Conservation (phyloP, 345 rosid species). For the Melastoma malabathricum region DNA sequence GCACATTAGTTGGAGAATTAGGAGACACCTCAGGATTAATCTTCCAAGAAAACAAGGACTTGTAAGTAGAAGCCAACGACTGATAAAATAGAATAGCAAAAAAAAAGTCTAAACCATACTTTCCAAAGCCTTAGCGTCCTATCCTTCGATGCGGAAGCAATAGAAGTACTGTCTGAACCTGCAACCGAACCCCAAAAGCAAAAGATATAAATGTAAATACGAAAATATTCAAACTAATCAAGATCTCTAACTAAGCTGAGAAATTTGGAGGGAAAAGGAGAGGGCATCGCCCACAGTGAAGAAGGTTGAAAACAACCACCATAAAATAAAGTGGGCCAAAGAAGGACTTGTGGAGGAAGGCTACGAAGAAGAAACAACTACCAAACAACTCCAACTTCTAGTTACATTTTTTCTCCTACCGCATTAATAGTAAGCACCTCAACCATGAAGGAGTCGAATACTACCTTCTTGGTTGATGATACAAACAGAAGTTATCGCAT, state of each 20-base stretch:
- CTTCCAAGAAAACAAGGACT: slow-evolving; percentile 19
- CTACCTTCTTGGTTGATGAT: slow-evolving; percentile 43
- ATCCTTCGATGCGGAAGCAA: slow-evolving; percentile 94
- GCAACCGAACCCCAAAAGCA: slow-evolving; percentile 1
- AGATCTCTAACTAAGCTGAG: too few relatives aligned
- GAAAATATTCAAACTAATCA: background rate
- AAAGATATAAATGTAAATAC: background rate
- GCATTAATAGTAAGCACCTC: too few relatives aligned
- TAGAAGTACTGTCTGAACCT: slow-evolving; percentile 34
- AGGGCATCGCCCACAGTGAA: too few relatives aligned
- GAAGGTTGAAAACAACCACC: too few relatives aligned
- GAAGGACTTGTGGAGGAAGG: too few relatives aligned
- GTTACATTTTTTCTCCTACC: too few relatives aligned
- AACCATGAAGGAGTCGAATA: too few relatives aligned
- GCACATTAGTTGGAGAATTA: slow-evolving; percentile 31
- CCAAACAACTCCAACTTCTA: too few relatives aligned
- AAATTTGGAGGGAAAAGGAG: too few relatives aligned
- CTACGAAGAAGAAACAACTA: too few relatives aligned
- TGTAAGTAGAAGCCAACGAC: background rate
- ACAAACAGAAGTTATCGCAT: slow-evolving; percentile 61
- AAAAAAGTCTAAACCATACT: slow-evolving; percentile 31
- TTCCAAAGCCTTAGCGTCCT: slow-evolving; percentile 80
- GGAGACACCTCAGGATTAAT: slow-evolving; percentile 28
- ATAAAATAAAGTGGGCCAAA: too few relatives aligned
- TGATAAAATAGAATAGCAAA: slow-evolving; percentile 1